A percentile compares a stretch with the other conserved stretches of the same genome.
These are phyloP conservation scores for Pelargonium myrrhifolium DNA, from an alignment of 441 rosid species.

Conservation along the genomic window DNA sequence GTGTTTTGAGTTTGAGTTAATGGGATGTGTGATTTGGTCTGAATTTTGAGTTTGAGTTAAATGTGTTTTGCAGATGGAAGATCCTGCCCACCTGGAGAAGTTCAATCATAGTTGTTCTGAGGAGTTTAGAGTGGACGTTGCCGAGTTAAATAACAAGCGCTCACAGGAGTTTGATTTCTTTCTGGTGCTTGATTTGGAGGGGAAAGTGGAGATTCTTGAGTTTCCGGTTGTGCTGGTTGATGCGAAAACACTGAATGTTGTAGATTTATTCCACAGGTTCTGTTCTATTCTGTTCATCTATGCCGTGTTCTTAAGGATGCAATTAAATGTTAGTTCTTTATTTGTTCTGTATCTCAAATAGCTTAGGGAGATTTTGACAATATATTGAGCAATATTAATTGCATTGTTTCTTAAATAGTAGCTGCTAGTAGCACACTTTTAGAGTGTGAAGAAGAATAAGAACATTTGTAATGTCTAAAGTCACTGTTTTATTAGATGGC, in stretches of 20 bases:
- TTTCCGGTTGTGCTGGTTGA: conserved; percentile 72
- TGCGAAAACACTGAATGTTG: conserved; percentile 50
- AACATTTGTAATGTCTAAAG: not conserved
- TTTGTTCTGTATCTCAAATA: conserved; percentile 2
- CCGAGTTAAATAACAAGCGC: conserved; percentile 31
- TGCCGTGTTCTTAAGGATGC: not conserved
- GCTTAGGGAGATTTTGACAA: not conserved
- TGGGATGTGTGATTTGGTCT: not conserved
- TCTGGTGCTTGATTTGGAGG: conserved; percentile 87
- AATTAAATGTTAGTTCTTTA: conserved; percentile 8
- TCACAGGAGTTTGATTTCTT: conserved; percentile 59
- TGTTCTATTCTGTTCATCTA: conserved; percentile 13
- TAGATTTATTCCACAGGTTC: conserved; percentile 87
- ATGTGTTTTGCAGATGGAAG: conserved; percentile 51
- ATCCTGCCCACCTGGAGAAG: conserved; percentile 54
- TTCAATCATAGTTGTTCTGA: conserved; percentile 60
- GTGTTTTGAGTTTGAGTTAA: conserved; percentile 3
- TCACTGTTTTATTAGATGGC: not conserved
- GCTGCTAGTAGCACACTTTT: not conserved
- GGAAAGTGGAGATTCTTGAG: conserved; percentile 89
- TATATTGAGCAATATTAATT: not conserved
- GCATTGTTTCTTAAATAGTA: conserved; percentile 1
- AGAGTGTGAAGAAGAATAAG: not conserved
- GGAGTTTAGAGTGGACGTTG: conserved; percentile 48
- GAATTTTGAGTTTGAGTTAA: conserved; percentile 14